Evolutionary conservation across 805 yeast genomes (phyloP).

Genomic region (Yarrowia yakushimensis): DNA sequence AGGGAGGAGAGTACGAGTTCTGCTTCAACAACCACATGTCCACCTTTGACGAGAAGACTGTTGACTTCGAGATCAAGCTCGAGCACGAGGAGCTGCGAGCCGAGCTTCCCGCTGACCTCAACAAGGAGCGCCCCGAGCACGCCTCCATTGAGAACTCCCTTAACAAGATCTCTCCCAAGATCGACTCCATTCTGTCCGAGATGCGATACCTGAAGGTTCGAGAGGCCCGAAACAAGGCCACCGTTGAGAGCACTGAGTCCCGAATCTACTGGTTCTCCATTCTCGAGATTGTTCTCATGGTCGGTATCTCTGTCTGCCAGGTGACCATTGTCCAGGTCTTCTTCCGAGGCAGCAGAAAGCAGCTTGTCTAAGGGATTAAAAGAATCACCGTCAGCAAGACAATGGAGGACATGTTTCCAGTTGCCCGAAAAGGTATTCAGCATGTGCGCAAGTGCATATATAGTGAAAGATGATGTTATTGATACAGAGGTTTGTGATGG

Average conservation of each 20-base stretch:
- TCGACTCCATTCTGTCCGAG: slow-evolving; percentile 34
- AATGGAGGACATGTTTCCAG: neutral
- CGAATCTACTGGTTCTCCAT: slow-evolving; percentile 76
- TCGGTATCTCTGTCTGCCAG: slow-evolving; percentile 71
- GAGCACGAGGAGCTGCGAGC: slow-evolving; percentile 52
- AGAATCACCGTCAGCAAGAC: neutral
- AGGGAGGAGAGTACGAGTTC: slow-evolving; percentile 77
- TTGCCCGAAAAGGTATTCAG: neutral
- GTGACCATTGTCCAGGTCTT: slow-evolving; percentile 79
- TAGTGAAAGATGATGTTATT: slow-evolving; percentile 1
- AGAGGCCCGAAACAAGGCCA: slow-evolving; percentile 85
- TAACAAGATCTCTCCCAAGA: slow-evolving; percentile 34
- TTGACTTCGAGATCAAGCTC: slow-evolving; percentile 69
- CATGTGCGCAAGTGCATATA: neutral
- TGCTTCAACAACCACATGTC: slow-evolving; percentile 82
- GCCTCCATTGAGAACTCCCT: slow-evolving; percentile 36
- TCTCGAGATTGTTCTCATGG: slow-evolving; percentile 66
- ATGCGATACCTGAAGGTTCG: slow-evolving; percentile 84
- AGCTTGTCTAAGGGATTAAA: slow-evolving; percentile 3
- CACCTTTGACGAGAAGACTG: slow-evolving; percentile 74
- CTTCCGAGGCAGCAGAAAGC: slow-evolving; percentile 44
- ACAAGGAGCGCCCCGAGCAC: slow-evolving; percentile 30
- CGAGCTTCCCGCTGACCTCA: slow-evolving; percentile 48
- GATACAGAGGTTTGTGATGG: neutral
- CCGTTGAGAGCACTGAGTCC: slow-evolving; percentile 74